phyloP scores from a whole-genome alignment of 2,329 filamentous ascomycete species.

The Fusarium multiceps region DNA sequence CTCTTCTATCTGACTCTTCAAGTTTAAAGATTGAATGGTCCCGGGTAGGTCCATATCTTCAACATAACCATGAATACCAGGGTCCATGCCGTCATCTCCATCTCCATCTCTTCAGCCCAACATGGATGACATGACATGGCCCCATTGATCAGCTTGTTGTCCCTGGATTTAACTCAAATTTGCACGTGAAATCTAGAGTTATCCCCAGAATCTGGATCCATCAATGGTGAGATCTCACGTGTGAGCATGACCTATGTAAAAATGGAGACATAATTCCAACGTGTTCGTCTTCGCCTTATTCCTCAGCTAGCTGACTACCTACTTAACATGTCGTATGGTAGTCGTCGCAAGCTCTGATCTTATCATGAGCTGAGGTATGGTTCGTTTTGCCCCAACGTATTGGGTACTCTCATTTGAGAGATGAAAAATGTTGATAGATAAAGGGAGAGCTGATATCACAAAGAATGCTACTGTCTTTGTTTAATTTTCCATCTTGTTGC shows the following conservation, averaged over 20 bases:
- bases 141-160: slow-evolving; percentile 21
- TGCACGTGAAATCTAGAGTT: slow-evolving; percentile 14
- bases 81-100: background rate
- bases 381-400: slow-evolving; percentile 28
- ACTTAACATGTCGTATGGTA: background rate
- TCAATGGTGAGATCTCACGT: slow-evolving; percentile 3
- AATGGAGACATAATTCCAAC: background rate
- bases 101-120: background rate
- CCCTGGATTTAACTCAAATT: background rate
- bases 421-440: slow-evolving; percentile 8
- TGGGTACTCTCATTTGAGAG: background rate
- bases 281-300: slow-evolving; percentile 17
- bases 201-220: background rate
- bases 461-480: background rate
- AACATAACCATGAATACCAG: background rate
- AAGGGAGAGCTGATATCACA: slow-evolving; percentile 1
- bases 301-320: background rate
- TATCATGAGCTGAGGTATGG: slow-evolving; percentile 34
- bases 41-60: slow-evolving; percentile 5
- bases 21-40: background rate
- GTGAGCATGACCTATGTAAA: background rate
- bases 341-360: slow-evolving; percentile 10
- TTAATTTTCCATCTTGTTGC: background rate
- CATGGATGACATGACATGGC: slow-evolving; percentile 1
- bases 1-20: background rate